Base-by-base conservation (phyloP, 2,329 filamentous ascomycete genomes). In the Didymella segeticola region DNA sequence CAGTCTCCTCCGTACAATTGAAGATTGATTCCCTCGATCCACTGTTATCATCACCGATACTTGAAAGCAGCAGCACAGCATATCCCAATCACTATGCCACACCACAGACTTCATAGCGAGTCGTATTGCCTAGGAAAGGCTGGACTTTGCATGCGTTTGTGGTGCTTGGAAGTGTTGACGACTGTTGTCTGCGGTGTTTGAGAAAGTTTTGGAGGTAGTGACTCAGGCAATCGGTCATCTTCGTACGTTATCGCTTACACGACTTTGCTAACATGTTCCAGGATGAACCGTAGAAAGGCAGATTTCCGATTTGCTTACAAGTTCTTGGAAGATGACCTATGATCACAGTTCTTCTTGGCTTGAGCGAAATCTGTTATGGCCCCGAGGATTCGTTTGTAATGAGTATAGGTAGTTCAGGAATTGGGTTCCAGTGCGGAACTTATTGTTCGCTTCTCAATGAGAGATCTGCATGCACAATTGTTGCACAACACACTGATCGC, bases 251-350 rank as follows among this genome's bases (percentile, higher is more conserved):
- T 3, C 15, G 4, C 27, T 19, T 17, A 14, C 14, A 41, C 15
- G 20, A 20, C 10, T 7, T 34, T 51, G 22, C 69, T 75, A 63
- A 74, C 62, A 57, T 41, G 9, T 29, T 41, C n/a, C 49, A 97
- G 93, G 93, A 98, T 98, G 93, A 98, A 98, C 77, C 90, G 93
- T 63, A 83, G 93, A 74, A 97, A 98, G 81, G 93, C 91, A 51
- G 93, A 98, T 75, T 98, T 98, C 82, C 96, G 96, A 79, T 98
- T 98, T 78, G 89, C 91, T 56, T 98, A 98, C 82, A 96, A 96
- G 78, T 98, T 95, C 78, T 84, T 98, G 64, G 93, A 98, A 77
- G 93, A 98, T 72, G 93, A 97, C 77, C 84, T 96, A 75, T 87
- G 58, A 72, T 57, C 51, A 45, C 12, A 33, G 14, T 19, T 17